phyloP scores from a whole-genome alignment of 116 monocot species.

The Zostera marina region DNA sequence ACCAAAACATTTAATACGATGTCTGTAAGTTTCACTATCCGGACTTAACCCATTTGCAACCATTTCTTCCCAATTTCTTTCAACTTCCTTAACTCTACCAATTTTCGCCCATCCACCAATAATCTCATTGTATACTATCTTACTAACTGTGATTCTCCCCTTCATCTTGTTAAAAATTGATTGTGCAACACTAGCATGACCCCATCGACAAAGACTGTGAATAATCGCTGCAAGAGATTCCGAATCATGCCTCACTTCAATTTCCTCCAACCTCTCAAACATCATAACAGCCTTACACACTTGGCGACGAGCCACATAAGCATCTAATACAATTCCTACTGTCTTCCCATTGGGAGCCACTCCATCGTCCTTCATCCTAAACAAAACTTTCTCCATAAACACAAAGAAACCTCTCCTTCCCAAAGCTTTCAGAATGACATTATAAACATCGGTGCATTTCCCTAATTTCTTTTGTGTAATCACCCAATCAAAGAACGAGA shows the following conservation, averaged over 20 bases:
- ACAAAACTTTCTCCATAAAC: conserved; percentile 30
- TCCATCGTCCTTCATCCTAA: conserved; percentile 37
- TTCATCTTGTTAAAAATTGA: conserved; percentile 38
- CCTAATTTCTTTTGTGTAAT: conserved; percentile 24
- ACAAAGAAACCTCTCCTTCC: conserved; percentile 68
- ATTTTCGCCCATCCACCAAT: conserved; percentile 55
- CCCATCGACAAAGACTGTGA: conserved; percentile 37
- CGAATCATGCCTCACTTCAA: conserved; percentile 13
- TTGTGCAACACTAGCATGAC: conserved; percentile 50
- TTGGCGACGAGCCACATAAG: conserved; percentile 34
- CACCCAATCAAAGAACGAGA: conserved; percentile 83
- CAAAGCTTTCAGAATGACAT: conserved; percentile 44
- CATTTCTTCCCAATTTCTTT: conserved; percentile 36
- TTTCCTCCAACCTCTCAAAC: conserved; percentile 33
- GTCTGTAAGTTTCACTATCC: conserved; percentile 15
- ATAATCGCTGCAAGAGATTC: conserved; percentile 26
- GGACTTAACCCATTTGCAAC: conserved; percentile 27
- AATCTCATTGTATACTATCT: conserved; percentile 28
- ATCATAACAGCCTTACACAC: conserved; percentile 33
- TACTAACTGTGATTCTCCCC: conserved; percentile 26
- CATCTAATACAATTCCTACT: conserved; percentile 40
- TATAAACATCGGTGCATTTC: conserved; percentile 25
- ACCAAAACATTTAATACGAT: conserved; percentile 53
- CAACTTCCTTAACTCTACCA: conserved; percentile 59
- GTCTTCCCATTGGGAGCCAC: conserved; percentile 29